A percentile compares a stretch with the other conserved stretches of the same genome.
These are phyloP conservation scores for Penicillium macrosclerotiorum DNA, from an alignment of 495 filamentous ascomycete species.

Conservation along the genomic window DNA sequence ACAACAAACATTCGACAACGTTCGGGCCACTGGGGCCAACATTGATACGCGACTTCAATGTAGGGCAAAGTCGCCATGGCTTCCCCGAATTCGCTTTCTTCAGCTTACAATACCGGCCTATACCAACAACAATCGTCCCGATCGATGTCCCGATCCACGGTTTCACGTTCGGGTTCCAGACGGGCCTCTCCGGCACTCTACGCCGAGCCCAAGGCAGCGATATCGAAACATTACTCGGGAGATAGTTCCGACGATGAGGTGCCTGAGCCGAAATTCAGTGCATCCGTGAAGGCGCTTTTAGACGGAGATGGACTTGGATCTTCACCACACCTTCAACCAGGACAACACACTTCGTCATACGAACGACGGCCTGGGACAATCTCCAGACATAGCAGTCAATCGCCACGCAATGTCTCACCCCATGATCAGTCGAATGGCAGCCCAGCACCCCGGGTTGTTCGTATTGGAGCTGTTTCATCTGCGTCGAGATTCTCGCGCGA, in stretches of 20 bases:
- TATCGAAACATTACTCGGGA: constrained; percentile 41
- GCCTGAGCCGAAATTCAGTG: constrained; percentile 77
- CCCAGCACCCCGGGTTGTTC: constrained; percentile 54
- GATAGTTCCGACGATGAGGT: constrained; percentile 76
- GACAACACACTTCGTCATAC: constrained; percentile 26
- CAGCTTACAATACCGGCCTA: constrained; percentile 35
- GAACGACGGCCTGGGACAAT: constrained; percentile 23
- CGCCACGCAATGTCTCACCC: constrained; percentile 38
- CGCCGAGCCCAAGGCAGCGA: constrained; percentile 18
- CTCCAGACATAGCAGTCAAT: constrained; percentile 37
- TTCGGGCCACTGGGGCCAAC: constrained; percentile 20
- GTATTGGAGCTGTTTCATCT: constrained; percentile 50
- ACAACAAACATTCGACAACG: constrained; percentile 30
- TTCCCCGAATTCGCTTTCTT: constrained; percentile 38
- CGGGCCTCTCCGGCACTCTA: constrained; percentile 38
- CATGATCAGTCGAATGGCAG: constrained; percentile 42
- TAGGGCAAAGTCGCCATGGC: constrained; percentile 34
- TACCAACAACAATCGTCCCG: constrained; percentile 38
- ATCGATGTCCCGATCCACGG: constrained; percentile 41
- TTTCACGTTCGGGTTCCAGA: constrained; percentile 42
- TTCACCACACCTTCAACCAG: constrained; percentile 48
- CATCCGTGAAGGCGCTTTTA: constrained; percentile 72
- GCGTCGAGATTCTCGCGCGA: constrained; percentile 34
- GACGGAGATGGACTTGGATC: constrained; percentile 60
- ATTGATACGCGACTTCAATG: constrained; percentile 35